phyloP scores from a whole-genome alignment of 306 rosid genomes.

The Cicer yamashitae region DNA sequence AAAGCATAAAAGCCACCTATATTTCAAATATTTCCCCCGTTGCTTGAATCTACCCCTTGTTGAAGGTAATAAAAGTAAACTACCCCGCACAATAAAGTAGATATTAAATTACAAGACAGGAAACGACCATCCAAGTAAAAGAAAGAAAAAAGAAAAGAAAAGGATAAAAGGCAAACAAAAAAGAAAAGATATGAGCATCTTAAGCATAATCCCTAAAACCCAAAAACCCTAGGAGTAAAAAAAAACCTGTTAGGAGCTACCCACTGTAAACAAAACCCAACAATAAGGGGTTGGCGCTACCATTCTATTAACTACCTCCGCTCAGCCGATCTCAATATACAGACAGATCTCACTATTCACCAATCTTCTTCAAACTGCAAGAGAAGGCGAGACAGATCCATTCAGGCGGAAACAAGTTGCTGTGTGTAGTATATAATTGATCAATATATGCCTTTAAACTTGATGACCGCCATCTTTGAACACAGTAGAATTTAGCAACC shows the following conservation, averaged over 20 bases:
- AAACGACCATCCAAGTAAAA: conserved; percentile 59
- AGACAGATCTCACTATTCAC: conserved; percentile 51
- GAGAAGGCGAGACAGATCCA: conserved; percentile 52
- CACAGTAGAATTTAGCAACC: conserved; percentile 62
- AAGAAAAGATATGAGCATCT: conserved; percentile 48
- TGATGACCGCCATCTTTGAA: conserved; percentile 52
- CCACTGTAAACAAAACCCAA: conserved; percentile 62
- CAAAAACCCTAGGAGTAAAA: conserved; percentile 70
- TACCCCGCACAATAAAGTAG: conserved; percentile 63
- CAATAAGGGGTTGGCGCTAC: conserved; percentile 51
- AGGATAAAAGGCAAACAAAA: conserved; percentile 35
- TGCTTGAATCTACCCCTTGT: conserved; percentile 84
- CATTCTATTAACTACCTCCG: conserved; percentile 53
- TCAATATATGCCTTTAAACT: conserved; percentile 46
- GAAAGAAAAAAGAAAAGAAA: neutral
- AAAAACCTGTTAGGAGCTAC: conserved; percentile 79
- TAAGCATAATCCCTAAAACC: conserved; percentile 57
- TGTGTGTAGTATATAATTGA: conserved; percentile 39
- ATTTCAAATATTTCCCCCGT: conserved; percentile 85
- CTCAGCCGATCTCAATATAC: conserved; percentile 56
- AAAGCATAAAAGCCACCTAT: conserved; percentile 55
- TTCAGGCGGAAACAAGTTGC: conserved; percentile 56
- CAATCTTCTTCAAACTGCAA: conserved; percentile 50
- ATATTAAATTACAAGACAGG: conserved; percentile 81
- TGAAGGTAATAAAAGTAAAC: conserved; percentile 59